A percentile compares a stretch with the other conserved stretches of the same genome.
These are phyloP conservation scores for Talaromyces pinophilus DNA, from an alignment of 2,329 filamentous ascomycete genomes.

Conservation along the genomic window DNA sequence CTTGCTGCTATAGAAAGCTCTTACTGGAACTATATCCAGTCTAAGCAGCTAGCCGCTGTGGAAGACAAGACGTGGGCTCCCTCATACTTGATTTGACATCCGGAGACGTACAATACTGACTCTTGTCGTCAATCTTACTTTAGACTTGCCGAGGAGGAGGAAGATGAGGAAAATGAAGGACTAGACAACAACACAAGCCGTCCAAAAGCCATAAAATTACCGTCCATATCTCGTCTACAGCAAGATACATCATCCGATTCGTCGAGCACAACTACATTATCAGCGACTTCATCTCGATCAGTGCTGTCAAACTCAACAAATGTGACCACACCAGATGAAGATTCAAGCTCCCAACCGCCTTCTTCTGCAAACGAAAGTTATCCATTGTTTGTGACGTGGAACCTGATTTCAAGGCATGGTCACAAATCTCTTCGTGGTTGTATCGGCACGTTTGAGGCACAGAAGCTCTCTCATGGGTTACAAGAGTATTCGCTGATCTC, in stretches of 20 bases:
- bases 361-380: slow-evolving; percentile 50
- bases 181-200: slow-evolving; percentile 25
- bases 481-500: slow-evolving; percentile 81
- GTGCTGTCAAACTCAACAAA: slow-evolving; percentile 43
- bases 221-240: slow-evolving; percentile 38
- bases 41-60: slow-evolving; percentile 41
- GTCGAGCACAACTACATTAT: slow-evolving; percentile 46
- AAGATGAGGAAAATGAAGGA: slow-evolving; percentile 20
- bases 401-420: slow-evolving; percentile 65
- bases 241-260: slow-evolving; percentile 40
- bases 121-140: background rate
- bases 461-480: slow-evolving; percentile 72
- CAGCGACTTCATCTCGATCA: slow-evolving; percentile 51
- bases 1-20: slow-evolving; percentile 70
- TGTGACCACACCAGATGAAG: slow-evolving; percentile 49
- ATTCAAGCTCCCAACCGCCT: slow-evolving; percentile 22
- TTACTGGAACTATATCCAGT: slow-evolving; percentile 58
- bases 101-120: background rate
- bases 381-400: slow-evolving; percentile 95
- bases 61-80: slow-evolving; percentile 29
- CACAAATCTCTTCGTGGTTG: slow-evolving; percentile 79
- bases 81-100: slow-evolving; percentile 7
- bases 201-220: slow-evolving; percentile 33
- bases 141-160: slow-evolving; percentile 4
- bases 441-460: slow-evolving; percentile 88